phyloP scores from a whole-genome alignment of 768 basidiomycete genomes.

The Phaeotremella skinneri region DNA sequence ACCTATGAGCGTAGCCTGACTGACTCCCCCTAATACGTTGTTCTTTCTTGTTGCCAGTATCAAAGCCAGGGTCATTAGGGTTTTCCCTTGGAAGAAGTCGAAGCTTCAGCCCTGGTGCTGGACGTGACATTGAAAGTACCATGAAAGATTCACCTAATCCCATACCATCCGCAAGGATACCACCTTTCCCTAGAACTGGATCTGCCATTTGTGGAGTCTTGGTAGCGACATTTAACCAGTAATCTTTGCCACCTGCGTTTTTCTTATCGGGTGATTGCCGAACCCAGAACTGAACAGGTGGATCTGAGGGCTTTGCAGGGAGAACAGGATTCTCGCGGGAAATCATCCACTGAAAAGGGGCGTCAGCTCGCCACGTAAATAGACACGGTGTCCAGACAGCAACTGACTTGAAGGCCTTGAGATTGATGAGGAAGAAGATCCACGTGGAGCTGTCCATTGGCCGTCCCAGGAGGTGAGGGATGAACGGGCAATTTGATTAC shows the following conservation, averaged over 20 bases:
- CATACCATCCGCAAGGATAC: conserved; percentile 87
- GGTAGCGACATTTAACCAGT: conserved; percentile 80
- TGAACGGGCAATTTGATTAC: conserved; percentile 69
- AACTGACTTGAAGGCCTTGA: conserved; percentile 39
- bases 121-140: too few relatives aligned
- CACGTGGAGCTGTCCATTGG: conserved; percentile 65
- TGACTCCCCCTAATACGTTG: conserved; percentile 56
- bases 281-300: conserved; percentile 85
- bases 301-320: conserved; percentile 65
- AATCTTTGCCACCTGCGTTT: conserved; percentile 53
- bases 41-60: conserved; percentile 74
- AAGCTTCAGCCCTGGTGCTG: too few relatives aligned
- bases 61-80: conserved; percentile 79
- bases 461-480: conserved; percentile 68
- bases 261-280: conserved; percentile 32
- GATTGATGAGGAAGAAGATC: conserved; percentile 77
- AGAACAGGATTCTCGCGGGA: conserved; percentile 73
- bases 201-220: conserved; percentile 64
- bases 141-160: conserved; percentile 63
- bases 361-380: conserved; percentile 5
- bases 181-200: conserved; percentile 76
- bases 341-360: conserved; percentile 66
- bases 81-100: too few relatives aligned
- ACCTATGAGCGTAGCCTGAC: conserved; percentile 78
- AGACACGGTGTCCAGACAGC: not conserved